Base-by-base conservation (phyloP, 345 rosid species). In the Moricandia arvensis region DNA sequence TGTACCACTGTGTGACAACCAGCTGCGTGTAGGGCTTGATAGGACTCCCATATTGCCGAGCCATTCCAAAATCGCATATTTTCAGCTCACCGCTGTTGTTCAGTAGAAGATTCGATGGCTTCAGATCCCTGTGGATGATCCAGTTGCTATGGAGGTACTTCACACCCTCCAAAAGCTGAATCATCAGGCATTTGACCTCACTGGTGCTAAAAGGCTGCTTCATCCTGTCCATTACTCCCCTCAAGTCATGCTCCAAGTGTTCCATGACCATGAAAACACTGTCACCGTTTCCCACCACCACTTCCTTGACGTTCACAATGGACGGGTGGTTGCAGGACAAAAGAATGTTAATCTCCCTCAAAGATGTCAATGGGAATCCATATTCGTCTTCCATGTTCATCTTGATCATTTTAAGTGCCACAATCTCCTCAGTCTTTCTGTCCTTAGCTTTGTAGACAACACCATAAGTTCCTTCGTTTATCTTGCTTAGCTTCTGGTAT, bases 191-290 rank as follows among this genome's bases (percentile, higher is more conserved):
- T 81, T 93, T 90, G 24, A 93, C 92, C 78, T 91, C 98, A 73
- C 96, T 91, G 45, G 88, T 87, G 76, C 96, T 91, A 45, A 93
- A 91, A 37, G 91, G 90, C 58, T 77, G 89, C 79, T 91, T 89
- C 91, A 87, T 88, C 54, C 68, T 68, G 64, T 86, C 90, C 91
- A 89, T 86, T 41, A 91, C 63, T 21, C 83, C 92, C 85, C 88
- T 87, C 15, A 91, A 85, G 68, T 93, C 97, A 67, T 93, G 96
- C 72, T 93, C 96, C 82, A 93, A 85, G 75, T 86, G 91, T 75
- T 93, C 98, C 98, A 93, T 93, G 45, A 88, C 98, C 96, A 91
- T 88, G 78, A 79, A 93, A 74, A 93, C 86, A 72, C 81, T 82
- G 75, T 83, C 83, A n/a, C 60, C 71, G 54, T 82, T 85, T 69